Percentiles rank a stretch among this genome's conserved stretches.
Conservation (phyloP, 2,329 filamentous ascomycete genomes). For the Aspergillus sp. region DNA sequence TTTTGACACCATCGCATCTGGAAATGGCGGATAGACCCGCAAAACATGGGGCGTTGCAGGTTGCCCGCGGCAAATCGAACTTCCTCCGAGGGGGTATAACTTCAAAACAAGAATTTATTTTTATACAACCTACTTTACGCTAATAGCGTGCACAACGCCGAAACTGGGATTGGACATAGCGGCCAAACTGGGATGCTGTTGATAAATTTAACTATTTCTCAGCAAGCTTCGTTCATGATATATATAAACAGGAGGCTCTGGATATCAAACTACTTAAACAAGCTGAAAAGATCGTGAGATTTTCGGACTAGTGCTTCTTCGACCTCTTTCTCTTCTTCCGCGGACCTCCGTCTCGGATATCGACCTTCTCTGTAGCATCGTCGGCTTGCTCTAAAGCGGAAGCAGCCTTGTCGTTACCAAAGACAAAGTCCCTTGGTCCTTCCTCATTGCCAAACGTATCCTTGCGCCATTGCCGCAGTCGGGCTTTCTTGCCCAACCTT, state of each 20-base stretch:
- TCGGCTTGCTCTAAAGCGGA: conserved; percentile 11
- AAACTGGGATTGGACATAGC: too few relatives aligned
- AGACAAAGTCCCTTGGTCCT: conserved; percentile 42
- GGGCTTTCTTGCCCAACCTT: conserved; percentile 85
- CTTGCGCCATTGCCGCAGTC: conserved; percentile 80
- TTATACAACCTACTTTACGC: too few relatives aligned
- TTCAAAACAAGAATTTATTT: too few relatives aligned
- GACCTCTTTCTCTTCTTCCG: conserved; percentile 46
- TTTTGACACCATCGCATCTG: conserved; percentile 6
- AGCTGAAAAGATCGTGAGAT: background rate
- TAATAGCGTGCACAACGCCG: too few relatives aligned
- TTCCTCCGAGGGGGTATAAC: too few relatives aligned
- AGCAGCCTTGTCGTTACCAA: conserved; percentile 26
- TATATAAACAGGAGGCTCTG: background rate
- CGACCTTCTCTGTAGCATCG: conserved; percentile 31
- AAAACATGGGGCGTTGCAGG: conserved; percentile 12
- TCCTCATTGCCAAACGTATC: conserved; percentile 65
- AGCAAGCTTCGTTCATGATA: conserved; percentile 1
- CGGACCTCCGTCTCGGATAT: conserved; percentile 44
- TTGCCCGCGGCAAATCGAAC: too few relatives aligned
- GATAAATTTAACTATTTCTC: background rate
- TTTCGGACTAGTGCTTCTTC: conserved; percentile 38
- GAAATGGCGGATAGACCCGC: conserved; percentile 14
- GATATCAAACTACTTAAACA: conserved; percentile 1
- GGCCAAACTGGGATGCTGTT: too few relatives aligned